Percentiles rank a stretch among this genome's conserved stretches.
Conservation (phyloP, 257 asterid species). For the Perilla frutescens region DNA sequence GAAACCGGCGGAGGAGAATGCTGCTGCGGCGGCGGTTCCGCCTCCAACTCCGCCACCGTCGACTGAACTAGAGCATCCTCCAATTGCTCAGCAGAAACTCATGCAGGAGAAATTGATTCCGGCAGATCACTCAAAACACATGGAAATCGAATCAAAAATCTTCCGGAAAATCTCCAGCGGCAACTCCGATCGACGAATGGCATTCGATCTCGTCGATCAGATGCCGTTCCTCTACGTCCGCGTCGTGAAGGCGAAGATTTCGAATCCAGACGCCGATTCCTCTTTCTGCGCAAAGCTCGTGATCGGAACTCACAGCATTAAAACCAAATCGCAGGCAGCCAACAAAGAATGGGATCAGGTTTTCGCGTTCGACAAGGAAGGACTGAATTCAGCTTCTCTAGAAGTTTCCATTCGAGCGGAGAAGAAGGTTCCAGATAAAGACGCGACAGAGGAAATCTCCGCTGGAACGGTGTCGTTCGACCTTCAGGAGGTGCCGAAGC, state of each 20-base stretch:
- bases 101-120: slow-evolving; percentile 34
- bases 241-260: slow-evolving; percentile 67
- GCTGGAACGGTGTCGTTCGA: slow-evolving; percentile 82
- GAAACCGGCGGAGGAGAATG: slow-evolving; percentile 52
- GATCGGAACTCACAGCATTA: slow-evolving; percentile 77
- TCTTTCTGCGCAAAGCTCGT: slow-evolving; percentile 67
- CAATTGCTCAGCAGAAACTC: slow-evolving; percentile 56
- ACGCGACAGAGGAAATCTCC: slow-evolving; percentile 41
- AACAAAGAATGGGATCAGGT: slow-evolving; percentile 84
- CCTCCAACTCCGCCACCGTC: slow-evolving; percentile 46
- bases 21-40: slow-evolving; percentile 25
- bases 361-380: slow-evolving; percentile 85
- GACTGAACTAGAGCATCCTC: slow-evolving; percentile 48
- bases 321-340: slow-evolving; percentile 52
- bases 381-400: slow-evolving; percentile 70
- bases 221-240: slow-evolving; percentile 86
- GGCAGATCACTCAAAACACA: slow-evolving; percentile 38
- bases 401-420: slow-evolving; percentile 65
- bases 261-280: slow-evolving; percentile 52
- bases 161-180: slow-evolving; percentile 50
- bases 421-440: slow-evolving; percentile 53
- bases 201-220: slow-evolving; percentile 85
- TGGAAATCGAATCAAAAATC: slow-evolving; percentile 54
- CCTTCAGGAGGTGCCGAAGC: slow-evolving; percentile 79
- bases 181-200: slow-evolving; percentile 54